phyloP scores from a whole-genome alignment of 1,139 yeast species.

The Geotrichum klebahnii region DNA sequence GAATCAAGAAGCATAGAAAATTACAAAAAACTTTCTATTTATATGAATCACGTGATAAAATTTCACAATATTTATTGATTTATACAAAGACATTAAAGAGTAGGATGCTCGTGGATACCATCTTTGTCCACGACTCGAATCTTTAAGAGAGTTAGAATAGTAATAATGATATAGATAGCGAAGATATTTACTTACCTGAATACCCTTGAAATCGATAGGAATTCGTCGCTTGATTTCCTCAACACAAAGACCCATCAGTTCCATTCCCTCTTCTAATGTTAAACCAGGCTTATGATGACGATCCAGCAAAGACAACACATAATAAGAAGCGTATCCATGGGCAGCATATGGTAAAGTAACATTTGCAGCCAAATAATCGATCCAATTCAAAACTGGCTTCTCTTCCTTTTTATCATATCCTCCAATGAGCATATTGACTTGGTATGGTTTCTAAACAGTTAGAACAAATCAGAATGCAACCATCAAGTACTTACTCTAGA shows the following conservation, averaged over 20 bases:
- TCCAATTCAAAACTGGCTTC: constrained; percentile 74
- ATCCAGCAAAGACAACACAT: constrained; percentile 83
- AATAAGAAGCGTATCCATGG: constrained; percentile 95
- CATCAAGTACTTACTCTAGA: constrained; percentile 48
- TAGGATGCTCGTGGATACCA: constrained; percentile 22
- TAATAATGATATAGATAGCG: neutral
- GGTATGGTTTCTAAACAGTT: constrained; percentile 68
- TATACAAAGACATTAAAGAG: constrained; percentile 11
- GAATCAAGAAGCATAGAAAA: neutral
- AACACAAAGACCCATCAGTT: constrained; percentile 67
- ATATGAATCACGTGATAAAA: constrained; percentile 14
- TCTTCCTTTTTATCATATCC: constrained; percentile 68
- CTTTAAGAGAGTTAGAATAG: constrained; percentile 7
- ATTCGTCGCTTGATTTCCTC: constrained; percentile 78
- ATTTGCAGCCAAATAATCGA: constrained; percentile 90
- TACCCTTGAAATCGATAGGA: constrained; percentile 96
- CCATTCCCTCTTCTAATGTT: constrained; percentile 73
- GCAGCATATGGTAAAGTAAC: constrained; percentile 93
- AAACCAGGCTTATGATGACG: constrained; percentile 81
- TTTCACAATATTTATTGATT: neutral
- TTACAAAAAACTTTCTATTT: constrained; percentile 4
- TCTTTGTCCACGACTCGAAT: constrained; percentile 17
- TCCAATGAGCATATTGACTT: constrained; percentile 82
- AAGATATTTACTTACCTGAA: constrained; percentile 40
- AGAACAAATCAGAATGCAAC: neutral